Evolutionary conservation across 106 monocot genomes (phyloP).

Genomic region (Dendrobium chrysotoxum): DNA sequence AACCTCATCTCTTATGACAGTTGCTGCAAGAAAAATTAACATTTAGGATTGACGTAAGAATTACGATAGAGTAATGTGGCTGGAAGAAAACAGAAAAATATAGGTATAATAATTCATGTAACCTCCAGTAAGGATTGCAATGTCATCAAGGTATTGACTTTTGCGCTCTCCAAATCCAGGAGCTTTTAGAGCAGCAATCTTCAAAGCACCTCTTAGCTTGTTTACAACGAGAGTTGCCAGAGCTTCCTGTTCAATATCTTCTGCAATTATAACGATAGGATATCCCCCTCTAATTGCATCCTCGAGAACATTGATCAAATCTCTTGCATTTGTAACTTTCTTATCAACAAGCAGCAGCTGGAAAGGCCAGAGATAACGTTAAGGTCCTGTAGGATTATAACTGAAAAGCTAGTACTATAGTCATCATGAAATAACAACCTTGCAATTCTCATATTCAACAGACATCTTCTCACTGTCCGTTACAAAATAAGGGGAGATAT

Average conservation of each 20-base stretch:
- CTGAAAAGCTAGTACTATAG: not conserved
- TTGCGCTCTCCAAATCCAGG: constrained; percentile 99
- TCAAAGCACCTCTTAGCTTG: constrained; percentile 85
- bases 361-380: not conserved
- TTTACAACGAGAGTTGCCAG: constrained; percentile 93
- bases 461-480: constrained; percentile 97
- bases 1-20: constrained; percentile 72
- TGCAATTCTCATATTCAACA: constrained; percentile 95
- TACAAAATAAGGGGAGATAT: constrained; percentile 93
- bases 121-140: constrained; percentile 95
- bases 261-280: constrained; percentile 80
- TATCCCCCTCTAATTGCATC: constrained; percentile 90
- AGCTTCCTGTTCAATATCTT: constrained; percentile 97
- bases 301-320: constrained; percentile 79
- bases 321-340: constrained; percentile 92
- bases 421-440: constrained; percentile 29
- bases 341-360: constrained; percentile 96
- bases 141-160: constrained; percentile 94
- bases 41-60: not conserved
- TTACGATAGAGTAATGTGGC: not conserved
- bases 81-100: not conserved
- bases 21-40: constrained; percentile 28
- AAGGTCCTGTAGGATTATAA: not conserved
- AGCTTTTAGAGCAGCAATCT: constrained; percentile 94
- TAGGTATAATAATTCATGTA: not conserved